phyloP scores from a whole-genome alignment of 2,329 filamentous ascomycete species.

The Arthrobotrys entomopaga region DNA sequence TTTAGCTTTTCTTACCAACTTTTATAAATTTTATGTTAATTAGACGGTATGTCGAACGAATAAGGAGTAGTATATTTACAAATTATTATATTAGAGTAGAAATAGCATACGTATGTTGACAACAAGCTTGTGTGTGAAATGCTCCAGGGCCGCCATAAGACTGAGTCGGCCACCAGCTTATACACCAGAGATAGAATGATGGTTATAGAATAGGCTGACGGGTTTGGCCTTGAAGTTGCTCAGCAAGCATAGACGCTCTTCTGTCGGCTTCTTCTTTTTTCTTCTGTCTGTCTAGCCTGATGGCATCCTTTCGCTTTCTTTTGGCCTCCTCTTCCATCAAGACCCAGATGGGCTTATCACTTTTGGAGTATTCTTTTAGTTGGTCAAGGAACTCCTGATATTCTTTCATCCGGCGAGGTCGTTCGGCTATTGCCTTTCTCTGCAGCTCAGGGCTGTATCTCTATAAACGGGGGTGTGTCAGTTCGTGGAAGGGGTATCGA shows the following conservation, averaged over 20 bases:
- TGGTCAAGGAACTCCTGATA: conserved; percentile 87
- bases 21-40: too few species aligned
- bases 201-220: neutral
- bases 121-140: too few species aligned
- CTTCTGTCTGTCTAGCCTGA: conserved; percentile 16
- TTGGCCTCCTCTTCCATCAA: conserved; percentile 44
- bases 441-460: conserved; percentile 95
- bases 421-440: conserved; percentile 81
- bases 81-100: too few species aligned
- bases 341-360: conserved; percentile 76
- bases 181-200: neutral
- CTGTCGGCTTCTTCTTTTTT: conserved; percentile 28
- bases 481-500: neutral
- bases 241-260: conserved; percentile 42
- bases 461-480: conserved; percentile 67
- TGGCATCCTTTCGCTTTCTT: conserved; percentile 32
- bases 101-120: too few species aligned
- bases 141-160: too few species aligned
- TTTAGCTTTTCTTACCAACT: too few species aligned
- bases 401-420: conserved; percentile 79
- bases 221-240: conserved; percentile 39
- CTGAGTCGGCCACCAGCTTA: too few species aligned
- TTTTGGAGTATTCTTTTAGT: conserved; percentile 89
- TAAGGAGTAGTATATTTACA: too few species aligned
- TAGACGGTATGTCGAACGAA: too few species aligned